phyloP scores from a whole-genome alignment of 2,329 filamentous ascomycete species.

The Beauveria brongniartii region DNA sequence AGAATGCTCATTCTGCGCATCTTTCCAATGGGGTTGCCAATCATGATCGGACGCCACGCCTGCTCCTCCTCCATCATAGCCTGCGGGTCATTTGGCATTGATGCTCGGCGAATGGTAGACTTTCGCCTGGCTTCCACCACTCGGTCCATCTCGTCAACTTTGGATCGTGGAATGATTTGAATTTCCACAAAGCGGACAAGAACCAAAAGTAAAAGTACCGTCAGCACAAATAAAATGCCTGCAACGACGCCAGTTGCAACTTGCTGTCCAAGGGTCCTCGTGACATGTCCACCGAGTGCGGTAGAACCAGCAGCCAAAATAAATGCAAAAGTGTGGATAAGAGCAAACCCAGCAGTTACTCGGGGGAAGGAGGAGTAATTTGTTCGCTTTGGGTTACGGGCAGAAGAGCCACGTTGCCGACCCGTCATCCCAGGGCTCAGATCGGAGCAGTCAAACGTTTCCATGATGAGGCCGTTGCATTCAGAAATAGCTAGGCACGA shows the following conservation, averaged over 20 bases:
- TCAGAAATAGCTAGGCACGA: slow-evolving; percentile 67
- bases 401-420: slow-evolving; percentile 35
- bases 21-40: slow-evolving; percentile 63
- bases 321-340: slow-evolving; percentile 63
- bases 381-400: slow-evolving; percentile 39
- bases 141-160: slow-evolving; percentile 44
- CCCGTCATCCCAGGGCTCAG: slow-evolving; percentile 63
- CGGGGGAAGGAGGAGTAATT: slow-evolving; percentile 73
- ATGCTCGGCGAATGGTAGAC: slow-evolving; percentile 38
- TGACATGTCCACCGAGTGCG: slow-evolving; percentile 58
- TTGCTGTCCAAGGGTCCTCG: slow-evolving; percentile 57
- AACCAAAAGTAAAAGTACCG: slow-evolving; percentile 51
- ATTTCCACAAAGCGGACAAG: slow-evolving; percentile 58
- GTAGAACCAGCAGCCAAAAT: slow-evolving; percentile 61
- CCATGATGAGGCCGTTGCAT: slow-evolving; percentile 71
- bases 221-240: slow-evolving; percentile 56
- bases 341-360: slow-evolving; percentile 62
- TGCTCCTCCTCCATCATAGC: slow-evolving; percentile 41
- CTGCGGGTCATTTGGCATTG: slow-evolving; percentile 29
- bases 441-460: slow-evolving; percentile 74
- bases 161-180: slow-evolving; percentile 60
- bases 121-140: slow-evolving; percentile 41
- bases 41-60: slow-evolving; percentile 61
- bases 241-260: slow-evolving; percentile 61
- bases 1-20: slow-evolving; percentile 62